These are phyloP conservation scores for Metschnikowia koreensis DNA, from an alignment of 805 yeast species.

Conservation along the genomic window DNA sequence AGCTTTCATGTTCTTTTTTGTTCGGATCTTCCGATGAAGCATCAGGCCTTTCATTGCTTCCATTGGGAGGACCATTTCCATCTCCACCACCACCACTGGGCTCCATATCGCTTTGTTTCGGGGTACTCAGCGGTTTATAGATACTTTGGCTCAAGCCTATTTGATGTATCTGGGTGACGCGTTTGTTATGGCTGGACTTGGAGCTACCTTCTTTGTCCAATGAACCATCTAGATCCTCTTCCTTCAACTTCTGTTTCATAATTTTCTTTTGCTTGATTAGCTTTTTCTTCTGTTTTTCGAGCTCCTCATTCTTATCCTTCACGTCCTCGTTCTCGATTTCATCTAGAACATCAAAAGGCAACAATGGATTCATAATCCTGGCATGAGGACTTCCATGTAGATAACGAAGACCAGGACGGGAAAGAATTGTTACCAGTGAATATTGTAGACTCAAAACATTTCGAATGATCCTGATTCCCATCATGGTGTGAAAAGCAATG, in stretches of 20 bases:
- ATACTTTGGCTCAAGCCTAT: constrained; percentile 1
- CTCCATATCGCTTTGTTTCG: background rate
- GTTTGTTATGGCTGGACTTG: background rate
- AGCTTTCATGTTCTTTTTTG: constrained; percentile 15
- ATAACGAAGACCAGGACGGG: background rate
- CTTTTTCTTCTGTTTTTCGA: constrained; percentile 28
- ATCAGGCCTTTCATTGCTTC: constrained; percentile 4
- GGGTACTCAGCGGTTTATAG: background rate
- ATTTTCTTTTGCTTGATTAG: constrained; percentile 23
- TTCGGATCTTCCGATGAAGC: constrained; percentile 6
- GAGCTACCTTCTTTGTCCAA: background rate
- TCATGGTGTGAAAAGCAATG: background rate
- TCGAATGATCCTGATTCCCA: background rate
- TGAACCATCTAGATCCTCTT: background rate
- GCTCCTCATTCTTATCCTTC: constrained; percentile 25
- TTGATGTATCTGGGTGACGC: constrained; percentile 5
- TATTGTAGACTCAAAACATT: background rate
- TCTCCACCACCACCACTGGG: background rate
- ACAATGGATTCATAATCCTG: constrained; percentile 32
- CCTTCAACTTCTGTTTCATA: constrained; percentile 13
- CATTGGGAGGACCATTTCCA: constrained; percentile 3
- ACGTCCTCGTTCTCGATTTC: constrained; percentile 33
- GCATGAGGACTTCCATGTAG: background rate
- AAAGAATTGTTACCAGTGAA: background rate
- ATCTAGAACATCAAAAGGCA: constrained; percentile 43